Percentiles rank a stretch among this genome's conserved stretches.
phyloP scores from a whole-genome alignment of 805 yeast genomes.

The Kodamaea sagamina region DNA sequence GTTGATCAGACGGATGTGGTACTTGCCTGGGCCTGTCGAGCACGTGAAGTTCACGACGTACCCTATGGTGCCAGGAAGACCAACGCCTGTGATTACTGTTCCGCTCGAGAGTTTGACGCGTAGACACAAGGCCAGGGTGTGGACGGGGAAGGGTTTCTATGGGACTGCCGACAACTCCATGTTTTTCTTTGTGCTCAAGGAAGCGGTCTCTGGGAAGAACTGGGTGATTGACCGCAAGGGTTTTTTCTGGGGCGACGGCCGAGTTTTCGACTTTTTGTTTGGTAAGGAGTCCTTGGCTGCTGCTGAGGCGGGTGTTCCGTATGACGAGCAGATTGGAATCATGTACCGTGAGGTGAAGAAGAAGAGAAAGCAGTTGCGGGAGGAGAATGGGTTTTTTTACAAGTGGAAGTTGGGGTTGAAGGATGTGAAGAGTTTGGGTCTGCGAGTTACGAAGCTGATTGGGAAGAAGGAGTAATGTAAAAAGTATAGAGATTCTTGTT shows the following conservation, averaged over 20 bases:
- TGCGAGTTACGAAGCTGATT: constrained; percentile 22
- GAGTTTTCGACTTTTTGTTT: constrained; percentile 78
- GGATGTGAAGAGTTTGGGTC: constrained; percentile 27
- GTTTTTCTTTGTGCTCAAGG: constrained; percentile 73
- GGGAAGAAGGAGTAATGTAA: constrained; percentile 9
- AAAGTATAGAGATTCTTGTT: too few relatives aligned
- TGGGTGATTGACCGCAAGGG: constrained; percentile 86
- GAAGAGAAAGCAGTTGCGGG: constrained; percentile 51
- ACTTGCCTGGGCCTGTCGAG: constrained; percentile 61
- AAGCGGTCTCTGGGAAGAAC: constrained; percentile 52
- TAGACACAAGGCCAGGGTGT: constrained; percentile 64
- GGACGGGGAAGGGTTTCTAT: constrained; percentile 87
- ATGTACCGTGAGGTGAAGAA: constrained; percentile 48
- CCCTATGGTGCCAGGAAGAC: constrained; percentile 71
- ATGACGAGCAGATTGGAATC: constrained; percentile 58
- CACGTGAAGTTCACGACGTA: constrained; percentile 69
- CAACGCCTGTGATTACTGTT: constrained; percentile 72
- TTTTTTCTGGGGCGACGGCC: constrained; percentile 91
- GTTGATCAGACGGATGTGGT: constrained; percentile 74
- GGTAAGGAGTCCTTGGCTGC: constrained; percentile 77
- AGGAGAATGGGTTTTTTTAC: constrained; percentile 63
- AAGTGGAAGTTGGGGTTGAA: constrained; percentile 46
- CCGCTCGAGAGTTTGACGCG: constrained; percentile 59
- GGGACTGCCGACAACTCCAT: constrained; percentile 77
- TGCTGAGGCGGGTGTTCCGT: constrained; percentile 69